These are phyloP conservation scores for Fusarium chaquense DNA, from an alignment of 2,329 filamentous ascomycete genomes.

Conservation along the genomic window DNA sequence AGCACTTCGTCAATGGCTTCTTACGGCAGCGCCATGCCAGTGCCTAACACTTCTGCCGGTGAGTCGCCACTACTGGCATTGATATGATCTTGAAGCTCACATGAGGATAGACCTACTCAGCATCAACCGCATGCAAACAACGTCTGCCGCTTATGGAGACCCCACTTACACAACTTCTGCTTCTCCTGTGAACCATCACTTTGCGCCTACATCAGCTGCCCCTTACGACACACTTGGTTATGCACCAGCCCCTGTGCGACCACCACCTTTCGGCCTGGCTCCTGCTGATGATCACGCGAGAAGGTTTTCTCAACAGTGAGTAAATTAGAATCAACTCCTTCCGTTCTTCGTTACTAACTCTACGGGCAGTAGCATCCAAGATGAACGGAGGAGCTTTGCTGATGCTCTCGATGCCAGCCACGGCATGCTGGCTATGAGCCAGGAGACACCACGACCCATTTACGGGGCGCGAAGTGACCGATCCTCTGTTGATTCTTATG, in stretches of 20 bases:
- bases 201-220: slow-evolving; percentile 72
- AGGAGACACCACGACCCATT: slow-evolving; percentile 91
- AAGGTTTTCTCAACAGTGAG: slow-evolving; percentile 88
- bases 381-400: slow-evolving; percentile 78
- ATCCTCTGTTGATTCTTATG: slow-evolving; percentile 86
- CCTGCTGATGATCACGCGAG: slow-evolving; percentile 68
- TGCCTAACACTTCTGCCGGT: slow-evolving; percentile 80
- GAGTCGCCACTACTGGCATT: slow-evolving; percentile 43
- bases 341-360: slow-evolving; percentile 20
- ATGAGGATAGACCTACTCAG: slow-evolving; percentile 78
- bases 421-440: slow-evolving; percentile 95
- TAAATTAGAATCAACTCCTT: slow-evolving; percentile 50
- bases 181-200: slow-evolving; percentile 74
- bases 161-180: slow-evolving; percentile 74
- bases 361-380: slow-evolving; percentile 43
- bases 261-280: slow-evolving; percentile 66
- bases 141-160: slow-evolving; percentile 77
- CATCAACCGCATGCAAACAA: slow-evolving; percentile 72
- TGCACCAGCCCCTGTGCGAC: slow-evolving; percentile 72
- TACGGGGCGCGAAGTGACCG: slow-evolving; percentile 78
- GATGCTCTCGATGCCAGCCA: slow-evolving; percentile 93
- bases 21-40: slow-evolving; percentile 76
- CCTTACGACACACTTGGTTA: slow-evolving; percentile 85
- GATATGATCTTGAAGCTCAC: slow-evolving; percentile 59
- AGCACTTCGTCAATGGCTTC: slow-evolving; percentile 73